Evolutionary conservation across 2,329 filamentous ascomycete species (phyloP), one percentile per base, ranked within the genome.

Genomic region (Colletotrichum camelliae): DNA sequence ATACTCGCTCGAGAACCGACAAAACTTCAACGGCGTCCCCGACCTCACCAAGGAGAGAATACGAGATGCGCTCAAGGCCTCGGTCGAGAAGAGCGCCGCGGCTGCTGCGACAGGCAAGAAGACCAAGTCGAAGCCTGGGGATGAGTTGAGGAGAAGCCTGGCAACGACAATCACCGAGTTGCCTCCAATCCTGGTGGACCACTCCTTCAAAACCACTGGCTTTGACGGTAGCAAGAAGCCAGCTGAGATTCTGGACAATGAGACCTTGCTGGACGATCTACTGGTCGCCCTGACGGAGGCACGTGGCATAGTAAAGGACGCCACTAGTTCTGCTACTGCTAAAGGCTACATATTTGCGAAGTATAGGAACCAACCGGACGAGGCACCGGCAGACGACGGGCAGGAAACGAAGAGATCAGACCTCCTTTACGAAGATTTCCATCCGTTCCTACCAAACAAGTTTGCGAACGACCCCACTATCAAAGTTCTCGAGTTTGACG

Each of bases 321-420:
- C 98, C 57, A 94, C 92, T 0, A 89, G 90, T 57, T 89, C 91
- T 2, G 89, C 92, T 6, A 89, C 86, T 4, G 91, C 94, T 62
- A 95, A 92, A 61, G 96, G 97, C 1, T 98, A 96, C 82, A 98
- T 99, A 75, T 90, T 99, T 76, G 96, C 96, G 1, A 97, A 91
- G 81, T 85, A 92, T 78, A 87, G 85, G 69, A 80, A 81, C 2
- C 73, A 62, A 52, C 57, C 55, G 8, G 77, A 78, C 1, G 74
- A 68, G 6, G 82, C 81, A 18, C 76, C 77, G 5, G 58, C 72
- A 0, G 78, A 85, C 24, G 83, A 85, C 12, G 85, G 82, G 1
- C 82, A 84, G 5, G 77, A 84, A 31, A 80, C 82, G 9, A 87
- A 85, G 70, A 82, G 85, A 12, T 84, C 86, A 5, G 86, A 88